Percentiles rank a stretch among this genome's conserved stretches.
Conservation (phyloP, 2,329 filamentous ascomycete genomes). For the Cylindrodendrum hubeiense region DNA sequence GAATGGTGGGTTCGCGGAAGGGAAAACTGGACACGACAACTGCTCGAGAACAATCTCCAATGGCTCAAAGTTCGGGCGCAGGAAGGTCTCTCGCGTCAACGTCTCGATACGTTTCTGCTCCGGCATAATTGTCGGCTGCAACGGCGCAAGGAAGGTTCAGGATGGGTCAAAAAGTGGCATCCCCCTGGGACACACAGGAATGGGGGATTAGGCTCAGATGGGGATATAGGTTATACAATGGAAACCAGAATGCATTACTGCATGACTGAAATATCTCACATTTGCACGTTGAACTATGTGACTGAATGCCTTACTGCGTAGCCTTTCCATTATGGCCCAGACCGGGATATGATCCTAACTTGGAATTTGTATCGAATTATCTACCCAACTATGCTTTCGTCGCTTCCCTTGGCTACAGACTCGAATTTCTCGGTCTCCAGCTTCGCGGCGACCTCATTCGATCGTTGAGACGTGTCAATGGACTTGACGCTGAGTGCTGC, state of each 20-base stretch:
- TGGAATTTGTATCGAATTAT: no score
- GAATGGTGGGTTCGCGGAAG: constrained; percentile 21
- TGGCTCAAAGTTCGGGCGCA: constrained; percentile 6
- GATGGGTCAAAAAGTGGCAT: constrained; percentile 39
- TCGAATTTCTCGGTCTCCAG: constrained; percentile 22
- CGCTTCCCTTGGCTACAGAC: background rate
- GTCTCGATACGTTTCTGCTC: constrained; percentile 19
- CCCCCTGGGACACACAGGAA: constrained; percentile 36
- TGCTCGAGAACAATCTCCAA: constrained; percentile 23
- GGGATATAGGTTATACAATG: constrained; percentile 44
- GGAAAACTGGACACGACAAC: constrained; percentile 21
- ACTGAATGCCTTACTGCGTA: no score
- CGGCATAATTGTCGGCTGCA: constrained; percentile 12
- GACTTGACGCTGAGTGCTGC: constrained; percentile 45
- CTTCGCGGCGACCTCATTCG: constrained; percentile 26
- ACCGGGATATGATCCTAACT: no score
- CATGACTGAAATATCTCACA: constrained; percentile 34
- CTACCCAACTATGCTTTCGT: background rate
- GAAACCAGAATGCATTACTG: constrained; percentile 45
- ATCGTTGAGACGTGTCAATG: constrained; percentile 25
- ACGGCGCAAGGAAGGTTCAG: constrained; percentile 21
- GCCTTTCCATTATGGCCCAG: no score
- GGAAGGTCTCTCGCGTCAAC: constrained; percentile 14
- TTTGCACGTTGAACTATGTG: background rate
- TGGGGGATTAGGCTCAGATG: constrained; percentile 30